These are phyloP conservation scores for Macrocybe gigantea DNA, from an alignment of 768 basidiomycete species.

Conservation along the genomic window DNA sequence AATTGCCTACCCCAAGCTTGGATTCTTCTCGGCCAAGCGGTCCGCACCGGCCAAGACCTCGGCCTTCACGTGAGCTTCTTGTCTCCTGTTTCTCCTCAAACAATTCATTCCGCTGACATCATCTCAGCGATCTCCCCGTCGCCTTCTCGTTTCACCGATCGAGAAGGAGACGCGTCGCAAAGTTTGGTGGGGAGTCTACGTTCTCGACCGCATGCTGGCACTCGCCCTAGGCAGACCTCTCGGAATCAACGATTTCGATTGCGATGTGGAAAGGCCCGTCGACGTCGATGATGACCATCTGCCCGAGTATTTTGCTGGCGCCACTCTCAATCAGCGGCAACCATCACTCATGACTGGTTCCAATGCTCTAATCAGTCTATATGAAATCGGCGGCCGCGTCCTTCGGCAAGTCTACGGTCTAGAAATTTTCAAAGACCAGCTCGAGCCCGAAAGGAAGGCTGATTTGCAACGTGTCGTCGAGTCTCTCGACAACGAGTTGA, in stretches of 20 bases:
- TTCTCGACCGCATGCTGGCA: conserved; percentile 87
- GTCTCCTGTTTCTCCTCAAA: conserved; percentile 6
- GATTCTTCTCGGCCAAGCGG: conserved; percentile 87
- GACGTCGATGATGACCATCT: conserved; percentile 80
- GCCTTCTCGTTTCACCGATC: conserved; percentile 59
- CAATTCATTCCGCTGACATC: conserved; percentile 8
- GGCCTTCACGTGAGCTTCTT: conserved; percentile 75
- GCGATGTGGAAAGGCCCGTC: conserved; percentile 82
- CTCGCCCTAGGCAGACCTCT: conserved; percentile 85
- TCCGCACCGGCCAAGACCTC: conserved; percentile 85
- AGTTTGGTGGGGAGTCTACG: conserved; percentile 94
- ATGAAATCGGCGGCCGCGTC: conserved; percentile 80
- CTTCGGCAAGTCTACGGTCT: conserved; percentile 79
- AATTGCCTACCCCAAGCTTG: conserved; percentile 94
- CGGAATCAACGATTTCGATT: conserved; percentile 85
- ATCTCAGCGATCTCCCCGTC: conserved; percentile 72
- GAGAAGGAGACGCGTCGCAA: conserved; percentile 89
- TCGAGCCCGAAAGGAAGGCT: conserved; percentile 67
- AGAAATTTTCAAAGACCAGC: conserved; percentile 66
- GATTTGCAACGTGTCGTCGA: conserved; percentile 80
- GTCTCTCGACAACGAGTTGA: conserved; percentile 67
- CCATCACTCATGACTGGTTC: conserved; percentile 80
- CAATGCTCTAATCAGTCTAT: conserved; percentile 68
- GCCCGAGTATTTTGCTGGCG: conserved; percentile 66
- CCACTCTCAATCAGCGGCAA: conserved; percentile 44